Base-by-base conservation (phyloP, 345 rosid species). In the Gossypium arboreum region DNA sequence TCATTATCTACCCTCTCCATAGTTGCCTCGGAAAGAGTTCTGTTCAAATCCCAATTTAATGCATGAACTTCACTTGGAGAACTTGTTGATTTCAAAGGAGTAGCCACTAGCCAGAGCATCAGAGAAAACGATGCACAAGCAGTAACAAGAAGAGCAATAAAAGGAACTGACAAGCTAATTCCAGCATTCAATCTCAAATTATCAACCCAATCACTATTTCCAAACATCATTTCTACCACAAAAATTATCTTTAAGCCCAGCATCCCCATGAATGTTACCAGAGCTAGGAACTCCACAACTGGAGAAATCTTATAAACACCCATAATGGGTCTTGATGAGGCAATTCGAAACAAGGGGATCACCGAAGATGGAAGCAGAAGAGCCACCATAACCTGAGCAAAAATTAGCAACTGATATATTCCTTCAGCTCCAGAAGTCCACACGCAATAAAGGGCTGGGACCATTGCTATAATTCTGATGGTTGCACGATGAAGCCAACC, bases 351-450 rank as follows among this genome's bases (percentile, higher is more conserved):
- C 76, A 96, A 91, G 8, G 98, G 98, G 59, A 93, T 92, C 70
- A 91, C 91, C 34, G 98, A 88, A 78, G 97, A 87, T 16, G 99
- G 98, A 67, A 96, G 97, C 82, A 94, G 79, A 74, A 93, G 84
- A 58, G 98, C 98, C 56, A 91, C 85, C 75, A 89, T 79, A 78
- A 96, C 97, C 84, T 96, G 99, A 7, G 91, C 73, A 74, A 86
- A 82, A 77, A 93, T 87, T 61, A 96, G 95, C 83, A 93, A 82
- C 82, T 92, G 97, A 77, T 89, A 96, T 79, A 87, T 65, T 64
- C 99, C 99, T 73, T 93, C 98, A 70, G 92, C 88, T 80, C 98
- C 99, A 7, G 94, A 81, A 79, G 92, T 90, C 94, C 94, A 88
- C 68, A 86, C 89, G 79, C 97, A 92, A 81, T 82, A 93, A 61